A percentile compares a stretch with the other conserved stretches of the same genome.
phyloP scores from a whole-genome alignment of 2,329 filamentous ascomycete species.

The Aspergillus sp. region DNA sequence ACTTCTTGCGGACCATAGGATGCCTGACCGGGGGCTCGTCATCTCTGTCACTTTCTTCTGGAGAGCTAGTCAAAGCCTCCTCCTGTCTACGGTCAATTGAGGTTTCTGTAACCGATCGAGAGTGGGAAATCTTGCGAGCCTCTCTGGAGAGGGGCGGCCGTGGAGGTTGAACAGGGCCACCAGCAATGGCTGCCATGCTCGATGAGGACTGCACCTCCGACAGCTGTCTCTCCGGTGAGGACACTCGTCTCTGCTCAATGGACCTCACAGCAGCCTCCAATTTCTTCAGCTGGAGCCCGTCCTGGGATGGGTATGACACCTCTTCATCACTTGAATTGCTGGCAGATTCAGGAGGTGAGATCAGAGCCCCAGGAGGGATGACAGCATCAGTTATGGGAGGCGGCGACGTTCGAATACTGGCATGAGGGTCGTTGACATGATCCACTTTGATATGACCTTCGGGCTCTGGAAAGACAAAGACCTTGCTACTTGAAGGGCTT shows the following conservation, averaged over 20 bases:
- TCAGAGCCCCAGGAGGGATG: conserved; percentile 81
- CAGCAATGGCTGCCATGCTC: conserved; percentile 34
- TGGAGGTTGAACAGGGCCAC: conserved; percentile 22
- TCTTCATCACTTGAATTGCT: conserved; percentile 81
- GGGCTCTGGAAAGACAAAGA: conserved; percentile 33
- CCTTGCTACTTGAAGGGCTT: conserved; percentile 54
- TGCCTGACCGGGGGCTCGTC: conserved; percentile 71
- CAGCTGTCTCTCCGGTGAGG: conserved; percentile 32
- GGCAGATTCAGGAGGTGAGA: conserved; percentile 86
- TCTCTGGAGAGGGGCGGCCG: conserved; percentile 53
- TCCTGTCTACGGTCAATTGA: conserved; percentile 50
- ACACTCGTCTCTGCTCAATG: conserved; percentile 56
- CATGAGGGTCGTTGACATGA: conserved; percentile 45
- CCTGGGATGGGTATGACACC: conserved; percentile 43
- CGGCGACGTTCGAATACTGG: conserved; percentile 77
- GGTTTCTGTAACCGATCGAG: conserved; percentile 61
- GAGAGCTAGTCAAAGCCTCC: conserved; percentile 47
- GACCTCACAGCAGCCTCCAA: conserved; percentile 80
- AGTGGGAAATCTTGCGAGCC: conserved; percentile 63
- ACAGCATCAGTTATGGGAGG: conserved; percentile 74
- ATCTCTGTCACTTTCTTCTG: conserved; percentile 56
- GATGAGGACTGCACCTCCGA: conserved; percentile 24
- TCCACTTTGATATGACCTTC: conserved; percentile 26
- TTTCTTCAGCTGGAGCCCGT: conserved; percentile 59
- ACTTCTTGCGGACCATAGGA: conserved; percentile 97